Evolutionary conservation across 2,329 filamentous ascomycete genomes (phyloP).

Genomic region (Whalleya microplaca): DNA sequence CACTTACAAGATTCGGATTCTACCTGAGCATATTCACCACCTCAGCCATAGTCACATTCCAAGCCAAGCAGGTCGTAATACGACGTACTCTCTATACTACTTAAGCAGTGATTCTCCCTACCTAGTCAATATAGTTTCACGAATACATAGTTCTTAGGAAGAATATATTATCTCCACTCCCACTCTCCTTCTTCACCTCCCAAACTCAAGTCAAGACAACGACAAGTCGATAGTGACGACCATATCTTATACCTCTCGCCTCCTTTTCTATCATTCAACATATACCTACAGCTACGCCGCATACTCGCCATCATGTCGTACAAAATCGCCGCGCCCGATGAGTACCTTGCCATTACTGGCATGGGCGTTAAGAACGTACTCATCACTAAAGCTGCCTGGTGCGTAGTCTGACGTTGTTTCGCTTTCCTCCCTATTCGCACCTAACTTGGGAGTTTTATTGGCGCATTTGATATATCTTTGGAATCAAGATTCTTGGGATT

Average conservation of each 20-base stretch:
- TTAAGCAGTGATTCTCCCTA: too few species aligned
- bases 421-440: background rate
- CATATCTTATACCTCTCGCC: background rate
- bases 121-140: too few species aligned
- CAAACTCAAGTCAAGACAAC: background rate
- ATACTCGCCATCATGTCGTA: slow-evolving; percentile 57
- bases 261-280: background rate
- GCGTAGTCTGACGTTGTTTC: background rate
- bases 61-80: too few species aligned
- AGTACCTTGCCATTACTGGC: slow-evolving; percentile 88
- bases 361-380: slow-evolving; percentile 73
- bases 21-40: too few species aligned
- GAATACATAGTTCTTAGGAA: too few species aligned
- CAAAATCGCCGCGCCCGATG: slow-evolving; percentile 73
- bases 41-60: too few species aligned
- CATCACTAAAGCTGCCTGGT: slow-evolving; percentile 76
- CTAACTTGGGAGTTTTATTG: too few species aligned
- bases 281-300: background rate
- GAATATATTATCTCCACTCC: too few species aligned
- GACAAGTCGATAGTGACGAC: background rate
- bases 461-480: background rate
- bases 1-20: too few species aligned
- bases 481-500: background rate
- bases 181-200: too few species aligned
- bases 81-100: too few species aligned